phyloP scores from a whole-genome alignment of 345 rosid species.

The Pugionium cornutum region DNA sequence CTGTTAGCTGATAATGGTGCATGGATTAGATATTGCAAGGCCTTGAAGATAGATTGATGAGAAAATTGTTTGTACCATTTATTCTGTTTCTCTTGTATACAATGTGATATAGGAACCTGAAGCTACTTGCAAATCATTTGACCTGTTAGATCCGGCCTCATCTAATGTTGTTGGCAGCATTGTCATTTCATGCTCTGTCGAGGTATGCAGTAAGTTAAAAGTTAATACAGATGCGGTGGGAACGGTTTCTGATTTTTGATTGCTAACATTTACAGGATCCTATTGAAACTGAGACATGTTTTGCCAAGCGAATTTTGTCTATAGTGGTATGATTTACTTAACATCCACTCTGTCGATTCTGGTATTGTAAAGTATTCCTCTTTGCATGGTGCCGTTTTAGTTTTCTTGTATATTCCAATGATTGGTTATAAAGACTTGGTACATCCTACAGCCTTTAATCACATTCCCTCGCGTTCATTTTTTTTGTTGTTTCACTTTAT shows the following conservation, averaged over 20 bases:
- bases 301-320: conserved; percentile 81
- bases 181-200: conserved; percentile 71
- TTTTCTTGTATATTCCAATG: conserved; percentile 2
- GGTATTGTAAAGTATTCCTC: conserved; percentile 13
- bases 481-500: not conserved
- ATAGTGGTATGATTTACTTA: conserved; percentile 61
- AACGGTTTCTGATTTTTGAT: conserved; percentile 33
- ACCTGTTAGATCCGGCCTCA: conserved; percentile 73
- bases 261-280: conserved; percentile 66
- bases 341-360: not conserved
- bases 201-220: conserved; percentile 52
- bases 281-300: conserved; percentile 76
- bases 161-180: conserved; percentile 68
- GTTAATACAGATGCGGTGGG: not conserved
- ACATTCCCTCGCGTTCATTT: not conserved
- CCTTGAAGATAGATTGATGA: not conserved
- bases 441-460: not conserved
- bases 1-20: conserved; percentile 14
- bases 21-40: not conserved
- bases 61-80: conserved; percentile 5
- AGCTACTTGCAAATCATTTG: conserved; percentile 51
- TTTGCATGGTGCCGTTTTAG: not conserved
- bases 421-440: not conserved
- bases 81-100: conserved; percentile 2
- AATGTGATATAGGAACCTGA: conserved; percentile 55